These are phyloP conservation scores for Alloteropsis semialata DNA, from an alignment of 176 grass and related monocot species.

Conservation along the genomic window DNA sequence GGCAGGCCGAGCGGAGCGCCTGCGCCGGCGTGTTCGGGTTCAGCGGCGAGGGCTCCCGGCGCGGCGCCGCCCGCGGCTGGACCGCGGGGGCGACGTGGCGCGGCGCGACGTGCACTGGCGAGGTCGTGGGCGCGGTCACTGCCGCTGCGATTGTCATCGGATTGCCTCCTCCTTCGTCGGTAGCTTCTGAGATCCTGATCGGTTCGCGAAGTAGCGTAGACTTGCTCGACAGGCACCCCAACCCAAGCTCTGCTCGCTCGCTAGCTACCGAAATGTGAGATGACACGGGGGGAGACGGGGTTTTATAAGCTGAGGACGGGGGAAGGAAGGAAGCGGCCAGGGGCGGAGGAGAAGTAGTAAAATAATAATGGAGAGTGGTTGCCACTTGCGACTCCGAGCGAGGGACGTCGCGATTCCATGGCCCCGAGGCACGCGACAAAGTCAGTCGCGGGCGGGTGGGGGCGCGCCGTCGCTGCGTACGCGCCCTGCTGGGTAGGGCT, in stretches of 20 bases:
- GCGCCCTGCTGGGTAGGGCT: neutral
- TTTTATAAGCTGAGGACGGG: conserved; percentile 26
- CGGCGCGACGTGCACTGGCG: conserved; percentile 37
- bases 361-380: neutral
- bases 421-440: conserved; percentile 4
- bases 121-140: conserved; percentile 27
- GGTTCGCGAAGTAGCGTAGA: neutral
- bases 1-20: conserved; percentile 18
- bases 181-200: neutral
- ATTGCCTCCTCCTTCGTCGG: neutral
- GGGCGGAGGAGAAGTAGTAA: neutral
- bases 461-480: no score
- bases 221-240: neutral
- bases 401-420: conserved; percentile 33
- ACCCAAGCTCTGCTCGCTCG: no score
- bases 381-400: neutral
- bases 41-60: conserved; percentile 46
- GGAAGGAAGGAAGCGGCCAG: neutral
- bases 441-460: conserved; percentile 25
- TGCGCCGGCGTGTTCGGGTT: conserved; percentile 41
- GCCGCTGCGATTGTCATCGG: conserved; percentile 42
- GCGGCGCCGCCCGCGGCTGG: neutral
- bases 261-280: conserved; percentile 6
- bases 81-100: conserved; percentile 18
- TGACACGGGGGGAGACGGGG: neutral